phyloP scores from a whole-genome alignment of 108 stramenopile species.

The Skeletonema grethae region DNA sequence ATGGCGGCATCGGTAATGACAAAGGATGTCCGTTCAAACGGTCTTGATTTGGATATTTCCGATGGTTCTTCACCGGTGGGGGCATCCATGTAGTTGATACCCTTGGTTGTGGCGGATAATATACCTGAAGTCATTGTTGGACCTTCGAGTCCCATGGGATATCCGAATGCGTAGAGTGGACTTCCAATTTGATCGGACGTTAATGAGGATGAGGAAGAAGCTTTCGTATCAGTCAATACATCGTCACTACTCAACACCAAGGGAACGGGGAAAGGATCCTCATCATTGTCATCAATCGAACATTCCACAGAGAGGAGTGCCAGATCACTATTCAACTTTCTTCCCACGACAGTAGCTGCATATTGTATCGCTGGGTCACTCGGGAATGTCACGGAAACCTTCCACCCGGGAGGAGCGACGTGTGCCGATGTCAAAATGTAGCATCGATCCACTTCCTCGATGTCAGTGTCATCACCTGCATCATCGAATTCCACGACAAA shows the following conservation, averaged over 20 bases:
- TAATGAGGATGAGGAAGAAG: not conserved
- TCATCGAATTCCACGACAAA: conserved; percentile 50
- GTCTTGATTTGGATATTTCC: conserved; percentile 40
- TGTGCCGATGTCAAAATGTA: conserved; percentile 54
- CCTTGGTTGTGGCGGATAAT: conserved; percentile 57
- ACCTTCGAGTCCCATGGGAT: conserved; percentile 56
- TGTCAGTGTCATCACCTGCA: conserved; percentile 13
- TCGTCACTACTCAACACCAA: conserved; percentile 34
- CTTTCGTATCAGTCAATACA: conserved; percentile 23
- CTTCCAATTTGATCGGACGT: conserved; percentile 45
- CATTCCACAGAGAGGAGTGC: conserved; percentile 48
- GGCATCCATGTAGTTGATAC: conserved; percentile 44
- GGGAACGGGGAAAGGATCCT: conserved; percentile 40
- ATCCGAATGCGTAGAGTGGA: conserved; percentile 52
- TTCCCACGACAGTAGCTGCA: conserved; percentile 51
- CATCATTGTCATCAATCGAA: conserved; percentile 23
- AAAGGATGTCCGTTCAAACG: conserved; percentile 42
- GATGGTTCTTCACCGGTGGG: conserved; percentile 33
- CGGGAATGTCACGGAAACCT: conserved; percentile 47
- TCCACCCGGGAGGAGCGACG: conserved; percentile 56
- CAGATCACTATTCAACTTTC: conserved; percentile 54
- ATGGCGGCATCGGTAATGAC: conserved; percentile 62
- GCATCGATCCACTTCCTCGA: conserved; percentile 22
- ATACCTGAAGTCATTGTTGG: conserved; percentile 64
- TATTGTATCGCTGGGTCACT: conserved; percentile 30